These are phyloP conservation scores for Nicotiana noctiflora DNA, from an alignment of 257 asterid genomes.

Conservation along the genomic window DNA sequence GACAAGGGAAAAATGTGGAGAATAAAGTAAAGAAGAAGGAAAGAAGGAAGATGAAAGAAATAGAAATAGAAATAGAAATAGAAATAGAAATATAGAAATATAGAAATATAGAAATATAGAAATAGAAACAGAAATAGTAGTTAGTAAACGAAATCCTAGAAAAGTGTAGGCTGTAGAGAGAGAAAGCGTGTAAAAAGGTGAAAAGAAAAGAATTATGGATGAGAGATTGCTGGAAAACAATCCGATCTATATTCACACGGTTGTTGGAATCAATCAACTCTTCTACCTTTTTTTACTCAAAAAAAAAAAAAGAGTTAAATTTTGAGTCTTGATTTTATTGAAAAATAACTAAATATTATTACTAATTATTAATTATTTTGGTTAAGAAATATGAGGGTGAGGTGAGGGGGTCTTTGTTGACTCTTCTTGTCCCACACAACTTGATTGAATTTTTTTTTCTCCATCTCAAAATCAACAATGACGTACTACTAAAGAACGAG, in stretches of 20 bases:
- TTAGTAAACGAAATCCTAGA: slow-evolving; percentile 3
- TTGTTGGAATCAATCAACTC: slow-evolving; percentile 35
- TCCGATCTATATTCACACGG: slow-evolving; percentile 31
- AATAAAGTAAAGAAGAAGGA: slow-evolving; percentile 1
- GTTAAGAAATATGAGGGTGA: neutral
- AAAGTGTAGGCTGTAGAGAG: slow-evolving; percentile 12
- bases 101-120: neutral
- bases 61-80: neutral
- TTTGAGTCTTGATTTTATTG: neutral
- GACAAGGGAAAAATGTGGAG: slow-evolving; percentile 13
- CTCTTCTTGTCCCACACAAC: neutral
- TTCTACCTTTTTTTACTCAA: neutral
- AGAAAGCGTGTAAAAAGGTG: slow-evolving; percentile 23
- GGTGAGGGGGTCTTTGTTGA: neutral
- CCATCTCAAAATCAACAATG: neutral
- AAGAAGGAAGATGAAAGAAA: neutral
- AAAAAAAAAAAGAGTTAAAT: neutral
- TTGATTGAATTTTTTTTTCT: neutral
- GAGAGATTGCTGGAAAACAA: slow-evolving; percentile 18
- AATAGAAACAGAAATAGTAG: neutral
- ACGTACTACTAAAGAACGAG: neutral
- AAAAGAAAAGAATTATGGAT: slow-evolving; percentile 29
- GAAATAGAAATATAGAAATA: neutral
- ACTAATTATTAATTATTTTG: too few species aligned
- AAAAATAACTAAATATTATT: neutral